A percentile compares a stretch with the other conserved stretches of the same genome.
phyloP scores from a whole-genome alignment of 2,329 filamentous ascomycete species.

The Cladosporium austrohemisphaericum region DNA sequence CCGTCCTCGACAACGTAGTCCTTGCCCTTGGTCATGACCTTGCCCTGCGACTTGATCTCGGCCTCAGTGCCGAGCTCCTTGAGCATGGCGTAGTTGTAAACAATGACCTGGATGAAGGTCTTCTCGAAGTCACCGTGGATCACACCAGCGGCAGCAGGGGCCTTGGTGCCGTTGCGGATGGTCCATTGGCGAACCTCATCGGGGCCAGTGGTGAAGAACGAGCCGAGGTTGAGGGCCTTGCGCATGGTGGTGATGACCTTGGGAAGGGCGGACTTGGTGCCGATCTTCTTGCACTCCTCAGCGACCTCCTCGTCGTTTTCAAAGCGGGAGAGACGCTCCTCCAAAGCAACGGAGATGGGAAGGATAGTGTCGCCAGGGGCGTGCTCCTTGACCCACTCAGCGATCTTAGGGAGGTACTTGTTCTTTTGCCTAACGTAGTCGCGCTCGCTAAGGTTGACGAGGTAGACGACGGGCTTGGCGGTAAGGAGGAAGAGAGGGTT shows the following conservation, averaged over 20 bases:
- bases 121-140: slow-evolving; percentile 99
- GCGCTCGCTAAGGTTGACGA: slow-evolving; percentile 94
- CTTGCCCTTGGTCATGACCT: slow-evolving; percentile 98
- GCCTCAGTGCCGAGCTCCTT: slow-evolving; percentile 87
- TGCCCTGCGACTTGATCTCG: slow-evolving; percentile 87
- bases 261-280: slow-evolving; percentile 81
- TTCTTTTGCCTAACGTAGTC: slow-evolving; percentile 99
- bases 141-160: slow-evolving; percentile 94
- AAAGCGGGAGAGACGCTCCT: slow-evolving; percentile 83
- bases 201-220: slow-evolving; percentile 94
- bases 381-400: slow-evolving; percentile 92
- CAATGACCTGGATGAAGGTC: slow-evolving; percentile 95
- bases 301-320: slow-evolving; percentile 70
- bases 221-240: slow-evolving; percentile 80
- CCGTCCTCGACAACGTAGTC: slow-evolving; percentile 88
- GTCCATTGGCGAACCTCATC: slow-evolving; percentile 99
- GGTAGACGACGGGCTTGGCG: slow-evolving; percentile 93
- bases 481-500: slow-evolving; percentile 93
- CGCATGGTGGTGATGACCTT: slow-evolving; percentile 94
- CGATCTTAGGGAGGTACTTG: slow-evolving; percentile 92
- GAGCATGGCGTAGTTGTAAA: slow-evolving; percentile 81
- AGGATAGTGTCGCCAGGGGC: slow-evolving; percentile 85
- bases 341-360: slow-evolving; percentile 86
- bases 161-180: slow-evolving; percentile 90
- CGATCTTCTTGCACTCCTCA: slow-evolving; percentile 85